Evolutionary conservation across 2,329 filamentous ascomycete species (phyloP), one percentile per base, ranked within the genome.

Genomic region (Elsinoe batatas): DNA sequence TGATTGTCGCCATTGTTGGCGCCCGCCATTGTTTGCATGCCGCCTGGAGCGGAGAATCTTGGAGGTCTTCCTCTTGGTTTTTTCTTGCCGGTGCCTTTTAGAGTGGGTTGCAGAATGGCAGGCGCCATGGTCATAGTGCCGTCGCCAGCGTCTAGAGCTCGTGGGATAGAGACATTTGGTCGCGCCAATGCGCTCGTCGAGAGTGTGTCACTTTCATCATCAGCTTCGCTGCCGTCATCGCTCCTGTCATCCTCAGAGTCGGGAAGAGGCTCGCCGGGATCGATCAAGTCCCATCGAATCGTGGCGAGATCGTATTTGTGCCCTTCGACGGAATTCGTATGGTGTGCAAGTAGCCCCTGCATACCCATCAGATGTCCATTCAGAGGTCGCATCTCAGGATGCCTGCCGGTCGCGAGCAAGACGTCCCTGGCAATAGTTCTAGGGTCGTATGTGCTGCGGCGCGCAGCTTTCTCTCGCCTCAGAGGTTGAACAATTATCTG

Each of bases 341-440:
- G 65, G 55, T 65, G 60, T 36, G 63, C 64, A 1, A 70, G 61
- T 12, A 69, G 80, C 64, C 33, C 70, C 62, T 56, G 76, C 71
- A 58, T 66, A 4, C 53, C 54, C 43, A 63, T 62, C 32, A 85
- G 68, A 68, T 85, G 82, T 30, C 74, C 71, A 62, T 87, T 87
- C 35, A 87, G 67, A 2, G 72, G 68, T 22, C 75, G 68, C 65
- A 82, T 78, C 8, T 76, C 76, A 0, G 82, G 82, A 64, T 85
- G 82, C 57, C 78, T 76, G 13, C 80, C 80, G 11, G 80, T 74
- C 13, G 80, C 79, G 50, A 85, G 75, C 10, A 86, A 69, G 5
- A 87, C 74, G 64, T 85, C 81, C 51, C 80, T 71, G 3, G 82
- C 82, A 58, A 86, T 82, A 0, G 80, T 85, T 43, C 75, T 73